Base-by-base conservation (phyloP, 257 asterid genomes). In the Anisodus acutangulus region DNA sequence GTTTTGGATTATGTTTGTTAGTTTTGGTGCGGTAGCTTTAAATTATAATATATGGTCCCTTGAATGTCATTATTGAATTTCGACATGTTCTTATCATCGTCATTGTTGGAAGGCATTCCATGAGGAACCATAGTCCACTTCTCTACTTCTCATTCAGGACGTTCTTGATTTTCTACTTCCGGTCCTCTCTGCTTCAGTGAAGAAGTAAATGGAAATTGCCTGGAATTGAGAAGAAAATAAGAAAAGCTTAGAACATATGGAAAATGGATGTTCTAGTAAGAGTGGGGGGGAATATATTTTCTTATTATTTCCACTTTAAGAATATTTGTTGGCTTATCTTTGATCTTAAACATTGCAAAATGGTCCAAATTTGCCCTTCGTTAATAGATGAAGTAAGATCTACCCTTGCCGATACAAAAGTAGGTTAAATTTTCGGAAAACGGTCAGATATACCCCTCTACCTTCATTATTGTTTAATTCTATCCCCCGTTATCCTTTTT, bases 71-170 rank as follows among this genome's bases (percentile, higher is more conserved):
- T 76, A 13, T 76, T 26, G 35, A 53, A 51, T 76, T 47, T 74
- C 3, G 12, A 43, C 6, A 76, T 26, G 7, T 76, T 76, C 64
- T 76, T 59, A 53, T 76, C 63, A 51, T 74, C 43, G 39, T 74
- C 58, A n/a, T 71, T 72, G 80, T 49, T 49, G n/a, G 81, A 74
- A 74, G 80, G 13, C n/a, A 51, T 74, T 31, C 37, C 59, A 19
- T 49, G n/a, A 66, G 45, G 72, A 66, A 45, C 45, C n/a, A 12
- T 68, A 68, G 5, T 37, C 78, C 74, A 35, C 19, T 68, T 68
- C 78, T 39, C 26, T 39, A 15, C 78, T 68, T 39, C 78, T 37
- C 78, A 68, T 39, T 7, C 19, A 13, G 78, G 53, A 10, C 5
- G 11, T 68, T 68, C 78, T 68, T 37, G 78, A 31, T 37, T 68